These are phyloP conservation scores for Leccinum solheimii DNA, from an alignment of 1,284 basidiomycete genomes.

Conservation along the genomic window DNA sequence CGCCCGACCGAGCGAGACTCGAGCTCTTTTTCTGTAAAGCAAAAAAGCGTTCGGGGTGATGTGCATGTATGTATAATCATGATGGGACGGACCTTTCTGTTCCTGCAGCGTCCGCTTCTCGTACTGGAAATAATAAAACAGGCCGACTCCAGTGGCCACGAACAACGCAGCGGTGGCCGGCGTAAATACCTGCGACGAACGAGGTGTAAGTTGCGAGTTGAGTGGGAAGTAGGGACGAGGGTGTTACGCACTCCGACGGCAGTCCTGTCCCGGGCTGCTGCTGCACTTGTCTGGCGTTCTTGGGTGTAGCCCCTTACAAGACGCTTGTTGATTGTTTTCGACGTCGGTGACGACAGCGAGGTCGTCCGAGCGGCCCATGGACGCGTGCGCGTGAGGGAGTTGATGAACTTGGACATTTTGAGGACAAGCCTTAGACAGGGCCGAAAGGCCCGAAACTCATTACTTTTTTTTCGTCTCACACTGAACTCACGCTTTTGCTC, in stretches of 20 bases:
- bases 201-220: background rate
- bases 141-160: constrained; percentile 74
- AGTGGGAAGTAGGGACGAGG: background rate
- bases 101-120: constrained; percentile 85
- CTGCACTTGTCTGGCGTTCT: constrained; percentile 22
- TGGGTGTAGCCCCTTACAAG: constrained; percentile 19
- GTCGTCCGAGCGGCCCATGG: constrained; percentile 14
- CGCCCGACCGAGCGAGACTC: constrained; percentile 59
- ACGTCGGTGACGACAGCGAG: constrained; percentile 1
- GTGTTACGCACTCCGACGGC: constrained; percentile 43
- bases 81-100: constrained; percentile 54
- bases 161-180: constrained; percentile 84
- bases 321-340: background rate
- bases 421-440: background rate
- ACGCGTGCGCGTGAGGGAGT: constrained; percentile 18
- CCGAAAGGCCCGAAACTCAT: background rate
- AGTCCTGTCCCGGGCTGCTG: constrained; percentile 39
- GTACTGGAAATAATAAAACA: constrained; percentile 87
- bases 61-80: background rate
- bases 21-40: constrained; percentile 63
- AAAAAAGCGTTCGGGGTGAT: background rate
- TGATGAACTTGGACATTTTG: constrained; percentile 25
- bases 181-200: constrained; percentile 75
- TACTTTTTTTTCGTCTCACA: background rate
- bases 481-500: background rate